Evolutionary conservation across 257 asterid species (phyloP).

Genomic region (Solanum sejunctum): DNA sequence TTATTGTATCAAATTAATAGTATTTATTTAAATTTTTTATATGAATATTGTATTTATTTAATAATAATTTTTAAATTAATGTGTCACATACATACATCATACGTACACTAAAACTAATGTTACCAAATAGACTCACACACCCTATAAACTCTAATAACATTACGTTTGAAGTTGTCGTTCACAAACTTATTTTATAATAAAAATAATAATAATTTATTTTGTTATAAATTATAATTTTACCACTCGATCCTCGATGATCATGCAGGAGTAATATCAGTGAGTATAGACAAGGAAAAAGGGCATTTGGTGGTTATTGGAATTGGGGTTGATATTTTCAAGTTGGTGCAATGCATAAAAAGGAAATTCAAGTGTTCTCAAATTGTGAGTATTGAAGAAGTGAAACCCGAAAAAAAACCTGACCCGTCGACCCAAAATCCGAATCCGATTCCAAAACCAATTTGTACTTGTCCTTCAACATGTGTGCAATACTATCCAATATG

Average conservation of each 20-base stretch:
- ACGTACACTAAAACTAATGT: too few species aligned
- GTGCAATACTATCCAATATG: background rate
- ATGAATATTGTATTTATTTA: too few species aligned
- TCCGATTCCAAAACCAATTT: background rate
- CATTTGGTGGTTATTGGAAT: background rate
- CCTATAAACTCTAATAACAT: too few species aligned
- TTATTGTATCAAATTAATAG: too few species aligned
- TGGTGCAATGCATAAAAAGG: background rate
- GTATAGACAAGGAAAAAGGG: background rate
- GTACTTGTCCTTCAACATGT: background rate
- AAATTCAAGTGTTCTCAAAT: background rate
- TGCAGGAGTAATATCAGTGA: background rate
- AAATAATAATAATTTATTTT: background rate
- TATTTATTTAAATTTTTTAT: too few species aligned
- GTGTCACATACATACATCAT: too few species aligned
- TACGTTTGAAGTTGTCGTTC: background rate
- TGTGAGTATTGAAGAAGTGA: background rate
- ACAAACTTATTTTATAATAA: background rate
- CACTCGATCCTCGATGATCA: background rate
- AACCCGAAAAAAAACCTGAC: background rate
- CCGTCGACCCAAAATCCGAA: background rate
- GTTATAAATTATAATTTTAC: background rate
- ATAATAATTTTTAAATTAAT: too few species aligned
- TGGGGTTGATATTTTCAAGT: background rate
- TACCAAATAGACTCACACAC: too few species aligned